Percentiles rank a stretch among this genome's conserved stretches.
These are phyloP conservation scores for Podospora tetraspora DNA, from an alignment of 495 filamentous ascomycete species.

Conservation along the genomic window DNA sequence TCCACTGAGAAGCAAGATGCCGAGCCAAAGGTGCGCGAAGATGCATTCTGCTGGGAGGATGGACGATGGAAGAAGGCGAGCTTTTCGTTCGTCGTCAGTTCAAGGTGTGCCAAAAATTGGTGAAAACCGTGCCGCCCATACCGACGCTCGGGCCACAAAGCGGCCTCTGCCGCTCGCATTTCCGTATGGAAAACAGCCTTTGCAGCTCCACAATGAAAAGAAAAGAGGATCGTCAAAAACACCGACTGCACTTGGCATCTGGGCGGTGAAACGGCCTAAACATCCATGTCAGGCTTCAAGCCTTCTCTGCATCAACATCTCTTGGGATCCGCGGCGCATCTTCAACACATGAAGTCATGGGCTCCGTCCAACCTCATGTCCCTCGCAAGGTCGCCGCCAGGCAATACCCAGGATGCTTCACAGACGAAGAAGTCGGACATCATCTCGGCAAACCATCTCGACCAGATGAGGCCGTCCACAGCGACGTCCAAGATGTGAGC, in stretches of 20 bases:
- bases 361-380: neutral
- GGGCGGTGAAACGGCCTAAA: no score
- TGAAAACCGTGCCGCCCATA: neutral
- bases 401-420: conserved; percentile 6
- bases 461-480: neutral
- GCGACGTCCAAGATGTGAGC: neutral
- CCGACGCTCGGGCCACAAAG: neutral
- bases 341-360: neutral
- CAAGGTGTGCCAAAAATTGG: neutral
- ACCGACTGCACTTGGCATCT: no score
- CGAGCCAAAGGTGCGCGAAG: no score
- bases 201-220: no score
- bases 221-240: no score
- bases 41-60: neutral
- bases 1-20: neutral
- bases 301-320: neutral
- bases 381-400: neutral
- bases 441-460: neutral
- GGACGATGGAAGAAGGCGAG: neutral
- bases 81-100: neutral
- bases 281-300: neutral
- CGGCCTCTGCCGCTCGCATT: no score
- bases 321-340: neutral
- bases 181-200: no score
- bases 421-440: neutral